Evolutionary conservation across 331 rosid species (phyloP).

Genomic region (Erythrophleum ivorense): DNA sequence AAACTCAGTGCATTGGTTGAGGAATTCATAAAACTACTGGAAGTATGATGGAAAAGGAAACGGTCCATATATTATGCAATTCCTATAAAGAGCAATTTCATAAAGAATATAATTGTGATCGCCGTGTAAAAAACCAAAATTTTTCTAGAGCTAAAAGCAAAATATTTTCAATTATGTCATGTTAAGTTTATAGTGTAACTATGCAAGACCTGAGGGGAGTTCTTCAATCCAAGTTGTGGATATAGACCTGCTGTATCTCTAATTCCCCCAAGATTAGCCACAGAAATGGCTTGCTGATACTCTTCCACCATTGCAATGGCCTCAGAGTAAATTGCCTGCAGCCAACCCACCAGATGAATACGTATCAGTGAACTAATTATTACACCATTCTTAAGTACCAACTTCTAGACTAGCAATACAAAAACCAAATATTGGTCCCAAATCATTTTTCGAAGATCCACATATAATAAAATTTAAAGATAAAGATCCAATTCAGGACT

Average conservation of each 20-base stretch:
- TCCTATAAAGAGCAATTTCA: slow-evolving; percentile 14
- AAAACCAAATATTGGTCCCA: slow-evolving; percentile 4
- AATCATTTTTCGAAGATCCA: slow-evolving; percentile 18
- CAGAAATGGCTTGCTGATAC: slow-evolving; percentile 73
- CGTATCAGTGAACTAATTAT: slow-evolving; percentile 32
- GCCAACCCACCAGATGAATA: slow-evolving; percentile 26
- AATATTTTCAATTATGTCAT: too few species aligned
- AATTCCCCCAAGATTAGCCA: slow-evolving; percentile 66
- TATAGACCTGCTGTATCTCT: slow-evolving; percentile 65
- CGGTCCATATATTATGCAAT: neutral
- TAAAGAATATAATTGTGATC: neutral
- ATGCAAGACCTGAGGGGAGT: slow-evolving; percentile 72
- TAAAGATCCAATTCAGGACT: neutral
- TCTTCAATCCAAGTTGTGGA: slow-evolving; percentile 72
- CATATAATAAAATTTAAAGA: neutral
- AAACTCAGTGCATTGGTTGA: neutral
- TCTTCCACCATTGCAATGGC: slow-evolving; percentile 92
- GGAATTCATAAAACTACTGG: neutral
- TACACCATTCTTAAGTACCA: slow-evolving; percentile 28
- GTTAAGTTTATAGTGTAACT: too few species aligned
- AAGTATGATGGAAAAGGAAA: slow-evolving; percentile 13
- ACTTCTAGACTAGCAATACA: slow-evolving; percentile 17
- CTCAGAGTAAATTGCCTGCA: slow-evolving; percentile 90
- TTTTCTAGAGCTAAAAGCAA: too few species aligned
- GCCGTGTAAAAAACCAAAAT: too few species aligned